These are phyloP conservation scores for Tolypocladium tundrense DNA, from an alignment of 2,329 filamentous ascomycete species.

Conservation along the genomic window DNA sequence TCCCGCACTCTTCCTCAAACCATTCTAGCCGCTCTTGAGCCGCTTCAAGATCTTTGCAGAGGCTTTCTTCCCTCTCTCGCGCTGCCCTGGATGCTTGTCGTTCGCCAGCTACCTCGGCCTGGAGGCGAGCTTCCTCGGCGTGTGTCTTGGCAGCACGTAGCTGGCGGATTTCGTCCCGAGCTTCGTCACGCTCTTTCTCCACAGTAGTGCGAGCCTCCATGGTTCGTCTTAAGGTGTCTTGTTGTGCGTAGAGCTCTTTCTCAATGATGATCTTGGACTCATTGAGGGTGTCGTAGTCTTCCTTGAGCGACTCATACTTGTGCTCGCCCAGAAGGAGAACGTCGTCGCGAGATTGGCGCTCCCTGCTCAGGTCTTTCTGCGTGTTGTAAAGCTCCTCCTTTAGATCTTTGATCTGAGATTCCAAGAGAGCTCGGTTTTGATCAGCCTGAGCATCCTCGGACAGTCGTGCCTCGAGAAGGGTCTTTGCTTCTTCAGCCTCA, in stretches of 20 bases:
- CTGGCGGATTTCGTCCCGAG: conserved; percentile 73
- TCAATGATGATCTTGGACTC: conserved; percentile 96
- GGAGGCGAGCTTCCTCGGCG: conserved; percentile 74
- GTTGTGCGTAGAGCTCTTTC: conserved; percentile 93
- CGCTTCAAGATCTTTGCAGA: conserved; percentile 71
- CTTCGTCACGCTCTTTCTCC: conserved; percentile 81
- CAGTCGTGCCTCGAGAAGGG: conserved; percentile 75
- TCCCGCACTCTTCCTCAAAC: conserved; percentile 68
- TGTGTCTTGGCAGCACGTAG: conserved; percentile 75
- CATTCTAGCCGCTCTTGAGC: conserved; percentile 68
- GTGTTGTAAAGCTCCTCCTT: conserved; percentile 77
- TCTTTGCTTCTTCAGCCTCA: conserved; percentile 81
- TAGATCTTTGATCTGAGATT: conserved; percentile 77
- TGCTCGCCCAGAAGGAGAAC: conserved; percentile 85
- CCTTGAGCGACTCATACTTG: conserved; percentile 70
- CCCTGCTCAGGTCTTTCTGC: conserved; percentile 81
- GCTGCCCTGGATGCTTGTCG: conserved; percentile 68
- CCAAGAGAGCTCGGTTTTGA: conserved; percentile 71
- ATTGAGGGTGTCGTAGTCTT: conserved; percentile 78
- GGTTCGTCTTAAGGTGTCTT: conserved; percentile 79
- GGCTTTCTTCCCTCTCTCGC: conserved; percentile 66
- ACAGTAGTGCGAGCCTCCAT: conserved; percentile 70
- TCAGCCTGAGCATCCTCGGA: conserved; percentile 81
- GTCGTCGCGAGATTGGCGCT: conserved; percentile 88
- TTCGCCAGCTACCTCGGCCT: conserved; percentile 73